Evolutionary conservation across 768 basidiomycete species (phyloP), one percentile per base, ranked within the genome.

Genomic region (Scleroderma bovista): DNA sequence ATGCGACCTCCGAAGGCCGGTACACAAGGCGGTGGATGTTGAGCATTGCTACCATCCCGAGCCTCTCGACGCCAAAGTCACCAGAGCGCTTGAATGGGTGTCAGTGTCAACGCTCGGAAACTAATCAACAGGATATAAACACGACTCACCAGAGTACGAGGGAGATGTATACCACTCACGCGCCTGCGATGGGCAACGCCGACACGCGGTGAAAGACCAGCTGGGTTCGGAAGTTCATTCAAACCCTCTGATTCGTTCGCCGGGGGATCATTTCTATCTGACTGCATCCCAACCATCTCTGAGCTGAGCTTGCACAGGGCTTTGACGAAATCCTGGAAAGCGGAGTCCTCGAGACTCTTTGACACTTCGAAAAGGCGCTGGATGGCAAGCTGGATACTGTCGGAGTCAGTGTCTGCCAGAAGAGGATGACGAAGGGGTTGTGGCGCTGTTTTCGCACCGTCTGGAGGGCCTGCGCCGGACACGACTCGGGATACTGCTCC

Each of bases 261-360:
- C 36, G 17, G 23, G 6, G 41, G 17, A 20, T 47, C 58, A 19
- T 43, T 52, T 22, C 48, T 57, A 43, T 74, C 77, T 3, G 78
- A 79, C 66, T 91, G 86, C 83, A 96, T 86, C 33, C 86, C 86
- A 17, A 97, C 81, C 93, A 98, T 97, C 67, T 93, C 93, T 10
- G 81, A 76, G 60, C 92, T 95, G 22, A 98, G 71, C 59, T 79
- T 84, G 64, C 92, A 94, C 45, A 97, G 66, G 2, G 94, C 88
- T 9, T 63, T 65, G 29, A 83, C 71, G 54, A 98, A 98, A 55
- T 83, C 76, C 42, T 74, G 76, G 69, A 94, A 97, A 3, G 93
- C 88, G 0, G 63, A 58, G 60, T 96, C 92, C 51, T 93, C 88
- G 53, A 97, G 61, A 55, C 84, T 84, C 64, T 86, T 88, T 9